Evolutionary conservation across 495 filamentous ascomycete species (phyloP).

Genomic region (Paragyromitra xinjiangensis): DNA sequence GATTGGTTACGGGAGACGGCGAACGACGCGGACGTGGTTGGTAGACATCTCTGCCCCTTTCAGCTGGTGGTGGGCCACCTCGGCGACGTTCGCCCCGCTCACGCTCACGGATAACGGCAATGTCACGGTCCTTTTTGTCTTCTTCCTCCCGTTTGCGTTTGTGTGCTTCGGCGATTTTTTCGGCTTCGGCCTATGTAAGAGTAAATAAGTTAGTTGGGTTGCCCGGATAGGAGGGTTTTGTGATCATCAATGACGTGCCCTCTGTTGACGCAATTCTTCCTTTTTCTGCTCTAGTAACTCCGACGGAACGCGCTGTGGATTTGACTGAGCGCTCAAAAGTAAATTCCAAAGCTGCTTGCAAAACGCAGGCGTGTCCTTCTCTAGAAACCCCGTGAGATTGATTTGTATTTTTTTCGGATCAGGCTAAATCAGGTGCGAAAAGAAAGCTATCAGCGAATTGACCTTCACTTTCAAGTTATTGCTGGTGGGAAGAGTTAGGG

Average conservation of each 20-base stretch:
- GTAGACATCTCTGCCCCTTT: conserved; percentile 61
- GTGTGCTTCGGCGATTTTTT: conserved; percentile 75
- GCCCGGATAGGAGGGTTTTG: not conserved
- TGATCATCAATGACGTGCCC: conserved; percentile 65
- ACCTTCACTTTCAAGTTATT: conserved; percentile 1
- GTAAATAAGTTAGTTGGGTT: conserved; percentile 2
- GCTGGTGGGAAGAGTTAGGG: not conserved
- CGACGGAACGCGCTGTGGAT: conserved; percentile 88
- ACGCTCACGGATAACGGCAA: conserved; percentile 73
- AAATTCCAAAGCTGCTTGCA: conserved; percentile 94
- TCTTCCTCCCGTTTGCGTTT: conserved; percentile 69
- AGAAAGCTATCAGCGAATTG: conserved; percentile 24
- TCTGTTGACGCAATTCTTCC: conserved; percentile 88
- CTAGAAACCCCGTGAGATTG: conserved; percentile 90
- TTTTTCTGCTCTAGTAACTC: conserved; percentile 97
- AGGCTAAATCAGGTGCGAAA: conserved; percentile 66
- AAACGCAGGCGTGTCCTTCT: conserved; percentile 89
- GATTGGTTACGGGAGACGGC: conserved; percentile 65
- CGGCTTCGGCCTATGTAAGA: conserved; percentile 73
- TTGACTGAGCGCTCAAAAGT: conserved; percentile 87
- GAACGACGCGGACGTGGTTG: conserved; percentile 65
- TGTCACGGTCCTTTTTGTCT: conserved; percentile 65
- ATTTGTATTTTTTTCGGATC: conserved; percentile 95
- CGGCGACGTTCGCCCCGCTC: conserved; percentile 78
- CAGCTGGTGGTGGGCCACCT: conserved; percentile 57